Evolutionary conservation across 495 filamentous ascomycete species (phyloP), one percentile per base, ranked within the genome.

Genomic region (Aspergillus bridgeri): DNA sequence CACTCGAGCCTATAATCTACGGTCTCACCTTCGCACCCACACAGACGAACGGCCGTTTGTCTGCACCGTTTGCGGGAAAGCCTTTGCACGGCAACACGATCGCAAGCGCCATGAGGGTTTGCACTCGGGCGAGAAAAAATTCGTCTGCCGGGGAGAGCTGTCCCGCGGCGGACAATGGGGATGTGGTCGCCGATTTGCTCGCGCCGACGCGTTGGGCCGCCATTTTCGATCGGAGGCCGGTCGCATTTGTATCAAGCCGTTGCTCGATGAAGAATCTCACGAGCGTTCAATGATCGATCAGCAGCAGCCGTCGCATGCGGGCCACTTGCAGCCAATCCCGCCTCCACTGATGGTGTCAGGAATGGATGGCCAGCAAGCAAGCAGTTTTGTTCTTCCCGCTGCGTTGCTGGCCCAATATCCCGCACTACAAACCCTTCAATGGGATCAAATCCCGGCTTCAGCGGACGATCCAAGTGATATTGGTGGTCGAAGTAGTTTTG

Each of bases 191-290:
- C 82, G 92, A 9, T 98, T 98, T 69, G 94, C 94, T 1, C 90
- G 94, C 54, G 94, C 94, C 7, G 94, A 98, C 72, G 94, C 95
- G 2, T 78, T 98, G 3, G 94, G 94, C 17, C 85, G 94, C n/a
- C 94, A 98, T 71, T 98, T 98, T 81, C 81, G 94, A 49, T 93
- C 89, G 13, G 94, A 98, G 75, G 95, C 94, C 3, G 94, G 94
- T 9, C 84, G 94, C 5, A 89, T 96, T 45, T 98, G 94, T 69
- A 98, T 98, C 71, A 96, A 95, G 62, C 91, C 94, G 4, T 78
- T 98, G 3, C 79, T 98, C 8, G 95, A 96, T 52, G 92, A 96
- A 69, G 92, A 97, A 66, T 86, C 86, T 19, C 77, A 85, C 22
- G 91, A 96, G 65, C 79, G 90, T 13, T 65, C 76, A 15, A 81